These are phyloP conservation scores for Cenchrus americanus DNA, from an alignment of 176 grass and related monocot genomes.

Conservation along the genomic window DNA sequence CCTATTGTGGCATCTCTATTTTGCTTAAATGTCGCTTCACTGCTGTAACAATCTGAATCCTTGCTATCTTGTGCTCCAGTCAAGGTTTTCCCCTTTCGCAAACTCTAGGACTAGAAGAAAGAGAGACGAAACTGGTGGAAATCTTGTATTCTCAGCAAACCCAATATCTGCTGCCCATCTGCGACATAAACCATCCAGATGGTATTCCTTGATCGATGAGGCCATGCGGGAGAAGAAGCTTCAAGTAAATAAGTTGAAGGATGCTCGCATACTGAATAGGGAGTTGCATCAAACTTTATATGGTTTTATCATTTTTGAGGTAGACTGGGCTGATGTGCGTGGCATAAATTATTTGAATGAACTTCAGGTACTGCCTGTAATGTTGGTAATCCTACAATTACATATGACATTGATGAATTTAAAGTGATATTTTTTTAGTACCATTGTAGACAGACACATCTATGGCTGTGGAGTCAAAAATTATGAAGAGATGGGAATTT, in stretches of 20 bases:
- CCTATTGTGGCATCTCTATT: neutral
- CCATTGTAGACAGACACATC: conserved; percentile 85
- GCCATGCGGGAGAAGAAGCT: conserved; percentile 78
- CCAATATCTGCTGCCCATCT: conserved; percentile 50
- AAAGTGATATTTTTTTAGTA: conserved; percentile 16
- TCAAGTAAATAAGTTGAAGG: conserved; percentile 89
- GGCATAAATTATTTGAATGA: conserved; percentile 97
- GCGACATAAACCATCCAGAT: conserved; percentile 60
- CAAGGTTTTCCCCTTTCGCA: conserved; percentile 85
- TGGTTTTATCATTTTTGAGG: conserved; percentile 97
- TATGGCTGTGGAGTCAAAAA: conserved; percentile 80
- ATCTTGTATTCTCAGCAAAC: conserved; percentile 55
- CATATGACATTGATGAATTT: neutral
- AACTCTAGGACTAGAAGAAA: conserved; percentile 73
- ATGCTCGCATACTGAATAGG: conserved; percentile 72
- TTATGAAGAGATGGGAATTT: conserved; percentile 97
- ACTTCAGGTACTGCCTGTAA: conserved; percentile 71
- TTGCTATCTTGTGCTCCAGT: conserved; percentile 57
- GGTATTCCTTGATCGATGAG: conserved; percentile 89
- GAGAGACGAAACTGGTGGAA: conserved; percentile 61
- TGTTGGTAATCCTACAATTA: conserved; percentile 15
- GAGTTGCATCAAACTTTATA: conserved; percentile 84
- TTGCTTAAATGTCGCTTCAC: neutral
- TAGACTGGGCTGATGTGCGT: conserved; percentile 81
- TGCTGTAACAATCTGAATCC: conserved; percentile 16